Evolutionary conservation across 2,329 filamentous ascomycete genomes (phyloP), one percentile per base, ranked within the genome.

Genomic region (Diplocarpon mali): DNA sequence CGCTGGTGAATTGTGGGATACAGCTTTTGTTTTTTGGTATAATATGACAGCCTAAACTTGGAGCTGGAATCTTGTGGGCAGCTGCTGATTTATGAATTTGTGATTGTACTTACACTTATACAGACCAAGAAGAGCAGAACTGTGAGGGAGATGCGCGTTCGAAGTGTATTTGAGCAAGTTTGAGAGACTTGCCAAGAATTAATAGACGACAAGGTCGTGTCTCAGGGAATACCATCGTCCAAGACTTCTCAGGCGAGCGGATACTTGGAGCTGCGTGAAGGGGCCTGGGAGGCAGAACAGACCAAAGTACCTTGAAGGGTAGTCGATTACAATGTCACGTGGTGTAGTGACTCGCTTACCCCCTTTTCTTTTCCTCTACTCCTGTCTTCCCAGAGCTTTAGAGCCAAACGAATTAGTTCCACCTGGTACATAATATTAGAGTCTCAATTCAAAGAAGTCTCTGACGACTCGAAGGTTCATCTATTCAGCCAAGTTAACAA

Each of bases 111-210:
- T 14, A 32, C 10, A 32, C n/a, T 12, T 32, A 32, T 32, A 32
- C 11, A 3, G 5, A 14, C 11, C 11, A 32, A 3, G 12, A 7
- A 15, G 37, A 38, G 37, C n/a, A 38, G 12, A n/a, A 15, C 15
- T 29, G 37, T 29, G 37, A 15, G 29, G 24, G n/a, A n/a, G 17
- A 27, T 11, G 13, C 14, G 37, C 30, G 5, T 12, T 12, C 30
- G 30, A 32, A 32, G 30, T 12, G 30, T 32, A 32, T 30, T 38
- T 38, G 37, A 38, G 37, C 37, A 38, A 38, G 37, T 38, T 38
- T 38, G 37, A 38, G 37, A 27, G 5, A 38, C 37, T 38, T 38
- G 37, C 37, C 37, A 38, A 38, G 37, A 29, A 12, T 38, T 14
- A 12, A 38, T 38, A n/a, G n/a, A 32, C n/a, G n/a, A 12, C n/a